Evolutionary conservation across 176 grass and related monocot genomes (phyloP).

Genomic region (Echinochloa phyllopogon): DNA sequence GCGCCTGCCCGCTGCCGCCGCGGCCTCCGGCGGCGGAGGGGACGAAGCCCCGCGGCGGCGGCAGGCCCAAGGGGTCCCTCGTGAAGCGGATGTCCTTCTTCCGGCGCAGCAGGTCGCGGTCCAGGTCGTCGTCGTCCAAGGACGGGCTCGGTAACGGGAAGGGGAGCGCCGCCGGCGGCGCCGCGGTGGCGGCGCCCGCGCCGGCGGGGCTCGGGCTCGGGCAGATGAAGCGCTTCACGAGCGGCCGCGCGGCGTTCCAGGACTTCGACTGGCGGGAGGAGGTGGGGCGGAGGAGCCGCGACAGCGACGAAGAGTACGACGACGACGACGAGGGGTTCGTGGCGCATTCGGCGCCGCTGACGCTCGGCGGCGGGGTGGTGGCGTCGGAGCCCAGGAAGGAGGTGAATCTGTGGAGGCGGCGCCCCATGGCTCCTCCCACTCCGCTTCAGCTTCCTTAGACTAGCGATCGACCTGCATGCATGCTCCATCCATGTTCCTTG

Average conservation of each 20-base stretch:
- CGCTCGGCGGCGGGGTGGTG: constrained; percentile 60
- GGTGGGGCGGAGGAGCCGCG: constrained; percentile 7
- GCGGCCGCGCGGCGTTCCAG: constrained; percentile 65
- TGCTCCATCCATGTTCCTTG: not conserved
- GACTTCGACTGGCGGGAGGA: constrained; percentile 78
- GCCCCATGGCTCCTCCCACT: constrained; percentile 56
- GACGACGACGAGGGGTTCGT: constrained; percentile 54
- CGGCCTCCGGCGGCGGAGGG: not conserved
- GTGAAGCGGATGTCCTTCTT: constrained; percentile 54
- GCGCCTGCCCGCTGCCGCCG: constrained; percentile 46
- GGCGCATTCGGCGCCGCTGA: constrained; percentile 79
- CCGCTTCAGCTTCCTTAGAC: constrained; percentile 54
- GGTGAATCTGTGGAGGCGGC: constrained; percentile 91
- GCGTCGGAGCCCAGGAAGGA: constrained; percentile 80
- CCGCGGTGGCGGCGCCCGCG: not conserved
- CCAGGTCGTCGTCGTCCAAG: constrained; percentile 13
- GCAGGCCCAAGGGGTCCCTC: constrained; percentile 25
- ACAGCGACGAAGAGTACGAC: not conserved
- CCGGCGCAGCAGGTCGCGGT: constrained; percentile 51
- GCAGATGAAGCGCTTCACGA: constrained; percentile 86
- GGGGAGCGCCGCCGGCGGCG: not conserved
- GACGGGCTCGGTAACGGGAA: not conserved
- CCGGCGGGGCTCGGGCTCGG: constrained; percentile 54
- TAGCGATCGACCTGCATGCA: not conserved
- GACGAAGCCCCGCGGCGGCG: no score